Evolutionary conservation across 768 basidiomycete species (phyloP).

Genomic region (Austroboletus festivus): DNA sequence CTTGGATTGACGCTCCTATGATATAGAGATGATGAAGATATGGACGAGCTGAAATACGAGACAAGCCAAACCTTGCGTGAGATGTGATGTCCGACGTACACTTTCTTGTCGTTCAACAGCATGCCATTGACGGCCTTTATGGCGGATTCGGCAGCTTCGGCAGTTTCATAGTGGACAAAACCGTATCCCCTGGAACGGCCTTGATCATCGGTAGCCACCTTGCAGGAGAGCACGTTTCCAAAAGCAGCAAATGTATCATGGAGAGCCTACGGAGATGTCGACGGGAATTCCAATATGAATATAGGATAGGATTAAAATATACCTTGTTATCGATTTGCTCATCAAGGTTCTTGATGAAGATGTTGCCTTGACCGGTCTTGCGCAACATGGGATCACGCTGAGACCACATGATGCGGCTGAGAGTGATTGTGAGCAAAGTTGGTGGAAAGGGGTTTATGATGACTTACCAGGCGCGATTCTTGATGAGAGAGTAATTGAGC

Average conservation of each 20-base stretch:
- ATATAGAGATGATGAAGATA: not conserved
- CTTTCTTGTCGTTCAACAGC: slow-evolving; percentile 99
- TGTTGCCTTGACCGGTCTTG: slow-evolving; percentile 99
- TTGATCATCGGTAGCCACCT: slow-evolving; percentile 95
- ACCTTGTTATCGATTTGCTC: slow-evolving; percentile 98
- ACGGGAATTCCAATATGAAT: not conserved
- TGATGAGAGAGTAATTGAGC: slow-evolving; percentile 99
- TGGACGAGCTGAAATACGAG: too few species aligned
- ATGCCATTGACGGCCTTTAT: slow-evolving; percentile 99
- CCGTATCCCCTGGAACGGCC: slow-evolving; percentile 97
- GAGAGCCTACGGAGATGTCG: slow-evolving; percentile 62
- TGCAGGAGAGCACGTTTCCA: slow-evolving; percentile 98
- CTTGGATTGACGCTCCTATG: slow-evolving; percentile 93
- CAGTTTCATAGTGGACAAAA: slow-evolving; percentile 98
- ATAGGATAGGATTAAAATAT: not conserved
- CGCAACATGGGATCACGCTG: slow-evolving; percentile 99
- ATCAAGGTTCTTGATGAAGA: slow-evolving; percentile 99
- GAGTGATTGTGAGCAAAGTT: slow-evolving; percentile 1
- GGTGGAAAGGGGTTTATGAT: not conserved
- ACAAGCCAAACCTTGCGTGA: slow-evolving; percentile 74
- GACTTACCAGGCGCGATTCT: slow-evolving; percentile 89
- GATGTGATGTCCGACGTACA: slow-evolving; percentile 96
- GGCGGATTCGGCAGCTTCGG: slow-evolving; percentile 91
- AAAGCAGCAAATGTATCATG: slow-evolving; percentile 99
- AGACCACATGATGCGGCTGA: slow-evolving; percentile 99